Percentiles rank a stretch among this genome's conserved stretches.
Conservation (phyloP, 2,329 filamentous ascomycete species). For the Botrytis fabae region DNA sequence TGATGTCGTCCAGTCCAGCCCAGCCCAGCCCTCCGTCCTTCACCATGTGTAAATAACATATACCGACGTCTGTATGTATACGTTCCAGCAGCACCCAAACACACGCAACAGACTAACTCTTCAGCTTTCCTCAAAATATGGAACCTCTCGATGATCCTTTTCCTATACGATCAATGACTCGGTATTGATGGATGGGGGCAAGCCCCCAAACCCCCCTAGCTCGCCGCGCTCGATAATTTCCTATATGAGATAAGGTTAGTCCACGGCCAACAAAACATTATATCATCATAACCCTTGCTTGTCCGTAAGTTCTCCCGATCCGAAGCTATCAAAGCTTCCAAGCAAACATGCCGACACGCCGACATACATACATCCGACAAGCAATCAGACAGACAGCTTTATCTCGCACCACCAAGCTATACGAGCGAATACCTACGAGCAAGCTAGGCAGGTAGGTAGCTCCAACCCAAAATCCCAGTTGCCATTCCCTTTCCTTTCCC, state of each 20-base stretch:
- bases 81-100: background rate
- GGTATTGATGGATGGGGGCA: background rate
- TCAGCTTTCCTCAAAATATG: background rate
- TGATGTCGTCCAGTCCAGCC: background rate
- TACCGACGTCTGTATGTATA: background rate
- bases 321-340: background rate
- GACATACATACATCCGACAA: too few species aligned
- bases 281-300: background rate
- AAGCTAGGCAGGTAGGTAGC: background rate
- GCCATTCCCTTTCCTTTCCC: background rate
- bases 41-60: too few species aligned
- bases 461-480: background rate
- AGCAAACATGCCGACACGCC: background rate
- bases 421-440: background rate
- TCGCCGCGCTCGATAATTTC: background rate
- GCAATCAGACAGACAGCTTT: background rate
- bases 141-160: background rate
- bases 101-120: background rate
- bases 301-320: background rate
- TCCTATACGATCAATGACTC: background rate
- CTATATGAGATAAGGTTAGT: background rate
- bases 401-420: background rate
- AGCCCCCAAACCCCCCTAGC: background rate
- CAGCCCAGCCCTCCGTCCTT: too few species aligned
- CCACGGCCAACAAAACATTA: background rate